These are phyloP conservation scores for Panaeolus papilionaceus DNA, from an alignment of 768 basidiomycete species.

Conservation along the genomic window DNA sequence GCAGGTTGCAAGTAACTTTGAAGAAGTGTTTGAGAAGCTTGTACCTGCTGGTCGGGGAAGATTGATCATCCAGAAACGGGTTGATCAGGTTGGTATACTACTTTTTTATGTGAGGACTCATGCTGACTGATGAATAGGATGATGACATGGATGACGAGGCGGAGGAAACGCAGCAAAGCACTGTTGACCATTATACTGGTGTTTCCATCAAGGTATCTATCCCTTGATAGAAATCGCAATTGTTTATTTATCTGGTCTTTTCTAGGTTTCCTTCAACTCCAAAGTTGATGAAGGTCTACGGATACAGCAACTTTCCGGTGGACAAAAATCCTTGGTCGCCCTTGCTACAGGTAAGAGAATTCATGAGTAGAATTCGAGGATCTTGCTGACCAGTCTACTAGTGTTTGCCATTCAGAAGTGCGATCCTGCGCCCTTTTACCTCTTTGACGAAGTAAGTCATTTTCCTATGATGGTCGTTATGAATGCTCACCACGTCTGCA, in stretches of 20 bases:
- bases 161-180: slow-evolving; percentile 74
- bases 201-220: slow-evolving; percentile 86
- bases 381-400: slow-evolving; percentile 34
- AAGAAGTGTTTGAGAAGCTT: slow-evolving; percentile 94
- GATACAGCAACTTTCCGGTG: slow-evolving; percentile 96
- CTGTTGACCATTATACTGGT: slow-evolving; percentile 94
- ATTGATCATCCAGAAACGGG: slow-evolving; percentile 89
- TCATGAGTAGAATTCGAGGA: neutral
- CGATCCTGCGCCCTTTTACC: slow-evolving; percentile 98
- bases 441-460: slow-evolving; percentile 88
- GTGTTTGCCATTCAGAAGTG: slow-evolving; percentile 99
- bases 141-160: slow-evolving; percentile 76
- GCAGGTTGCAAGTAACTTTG: slow-evolving; percentile 96
- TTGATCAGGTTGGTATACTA: slow-evolving; percentile 70
- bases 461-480: neutral
- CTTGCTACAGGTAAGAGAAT: slow-evolving; percentile 76
- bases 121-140: slow-evolving; percentile 49
- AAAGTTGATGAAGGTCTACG: slow-evolving; percentile 96
- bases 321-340: slow-evolving; percentile 96
- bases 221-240: neutral
- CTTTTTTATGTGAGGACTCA: neutral
- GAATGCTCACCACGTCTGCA: slow-evolving; percentile 30
- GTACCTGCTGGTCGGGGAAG: slow-evolving; percentile 93
- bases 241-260: slow-evolving; percentile 17
- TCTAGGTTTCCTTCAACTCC: slow-evolving; percentile 96